Conservation (phyloP, 1,139 yeast species). For the Protomyces arabidopsidicola region DNA sequence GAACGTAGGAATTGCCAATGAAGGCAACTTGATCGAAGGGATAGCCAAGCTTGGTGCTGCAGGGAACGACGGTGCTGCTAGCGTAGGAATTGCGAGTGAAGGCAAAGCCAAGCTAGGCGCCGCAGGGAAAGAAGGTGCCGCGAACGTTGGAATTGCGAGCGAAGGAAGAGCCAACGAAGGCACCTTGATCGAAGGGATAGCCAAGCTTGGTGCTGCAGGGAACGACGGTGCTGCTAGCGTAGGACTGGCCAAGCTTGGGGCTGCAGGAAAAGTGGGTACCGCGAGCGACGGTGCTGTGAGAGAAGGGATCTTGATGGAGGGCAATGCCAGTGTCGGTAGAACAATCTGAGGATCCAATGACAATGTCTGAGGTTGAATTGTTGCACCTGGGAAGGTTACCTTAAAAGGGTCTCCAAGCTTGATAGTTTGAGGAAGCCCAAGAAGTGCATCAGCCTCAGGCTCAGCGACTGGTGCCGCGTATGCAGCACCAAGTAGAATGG, state of each 20-base stretch:
- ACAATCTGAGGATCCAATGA: background rate
- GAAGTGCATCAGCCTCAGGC: background rate
- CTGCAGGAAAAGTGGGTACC: background rate
- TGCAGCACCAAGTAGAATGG: background rate
- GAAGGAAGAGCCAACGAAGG: too few relatives aligned
- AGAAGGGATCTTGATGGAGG: background rate
- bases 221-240: background rate
- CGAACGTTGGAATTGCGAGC: background rate
- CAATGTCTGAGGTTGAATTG: background rate
- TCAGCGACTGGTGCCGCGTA: background rate
- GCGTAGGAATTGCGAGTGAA: background rate
- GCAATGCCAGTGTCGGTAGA: background rate
- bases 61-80: background rate
- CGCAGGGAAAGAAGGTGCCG: conserved; percentile 2
- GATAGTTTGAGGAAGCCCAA: background rate
- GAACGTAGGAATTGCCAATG: background rate
- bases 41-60: background rate
- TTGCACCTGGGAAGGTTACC: background rate
- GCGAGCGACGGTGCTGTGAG: background rate
- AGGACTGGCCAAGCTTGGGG: background rate
- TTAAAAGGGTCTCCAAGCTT: background rate
- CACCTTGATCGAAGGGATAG: background rate
- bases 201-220: background rate
- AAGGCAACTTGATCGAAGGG: background rate
- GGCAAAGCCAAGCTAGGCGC: conserved; percentile 1